Conservation (phyloP, 768 basidiomycete species). For the Chiua virens region DNA sequence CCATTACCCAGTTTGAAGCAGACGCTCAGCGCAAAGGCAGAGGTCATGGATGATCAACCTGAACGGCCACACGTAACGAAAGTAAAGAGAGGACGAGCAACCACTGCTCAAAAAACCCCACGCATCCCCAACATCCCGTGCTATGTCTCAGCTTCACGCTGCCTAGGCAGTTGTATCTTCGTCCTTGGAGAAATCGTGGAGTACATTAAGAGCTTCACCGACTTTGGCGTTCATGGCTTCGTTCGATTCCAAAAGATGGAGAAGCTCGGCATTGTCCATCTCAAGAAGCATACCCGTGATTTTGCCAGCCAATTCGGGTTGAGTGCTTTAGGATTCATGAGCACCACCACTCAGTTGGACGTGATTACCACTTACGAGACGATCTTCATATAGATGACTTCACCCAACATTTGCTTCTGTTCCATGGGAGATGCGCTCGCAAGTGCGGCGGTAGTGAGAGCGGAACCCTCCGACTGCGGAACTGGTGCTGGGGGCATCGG, state of each 20-base stretch:
- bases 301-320: slow-evolving; percentile 96
- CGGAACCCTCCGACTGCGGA: slow-evolving; percentile 50
- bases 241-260: slow-evolving; percentile 80
- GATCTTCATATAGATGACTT: slow-evolving; percentile 93
- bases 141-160: background rate
- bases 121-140: slow-evolving; percentile 9
- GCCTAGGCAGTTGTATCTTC: slow-evolving; percentile 16
- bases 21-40: slow-evolving; percentile 39
- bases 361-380: slow-evolving; percentile 51
- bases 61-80: slow-evolving; percentile 38
- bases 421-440: slow-evolving; percentile 66
- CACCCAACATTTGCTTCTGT: slow-evolving; percentile 99
- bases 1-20: slow-evolving; percentile 39
- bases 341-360: slow-evolving; percentile 1
- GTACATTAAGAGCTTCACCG: slow-evolving; percentile 84
- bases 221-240: slow-evolving; percentile 90
- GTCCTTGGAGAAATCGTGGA: slow-evolving; percentile 76
- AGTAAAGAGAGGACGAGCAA: slow-evolving; percentile 48
- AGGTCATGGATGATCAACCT: slow-evolving; percentile 38
- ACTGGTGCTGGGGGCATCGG: slow-evolving; percentile 36
- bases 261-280: slow-evolving; percentile 95
- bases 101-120: slow-evolving; percentile 38
- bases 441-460: slow-evolving; percentile 62
- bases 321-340: slow-evolving; percentile 45
- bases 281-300: slow-evolving; percentile 98